phyloP scores from a whole-genome alignment of 768 basidiomycete species.

The Russula vinacea region DNA sequence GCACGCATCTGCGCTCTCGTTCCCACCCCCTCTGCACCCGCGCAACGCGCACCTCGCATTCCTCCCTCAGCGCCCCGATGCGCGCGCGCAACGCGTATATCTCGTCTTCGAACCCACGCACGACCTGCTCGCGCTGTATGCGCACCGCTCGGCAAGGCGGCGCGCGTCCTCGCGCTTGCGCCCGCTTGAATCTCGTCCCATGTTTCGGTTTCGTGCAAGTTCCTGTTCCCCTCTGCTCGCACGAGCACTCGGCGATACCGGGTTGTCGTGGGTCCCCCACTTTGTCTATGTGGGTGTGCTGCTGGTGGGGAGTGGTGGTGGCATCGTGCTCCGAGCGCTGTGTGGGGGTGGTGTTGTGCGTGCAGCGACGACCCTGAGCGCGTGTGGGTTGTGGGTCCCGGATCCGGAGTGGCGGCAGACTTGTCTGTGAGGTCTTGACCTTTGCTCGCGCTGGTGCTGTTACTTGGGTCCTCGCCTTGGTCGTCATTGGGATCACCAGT shows the following conservation, averaged over 20 bases:
- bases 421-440: neutral
- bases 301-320: no score
- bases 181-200: neutral
- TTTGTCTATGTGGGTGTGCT: no score
- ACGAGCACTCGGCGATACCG: no score
- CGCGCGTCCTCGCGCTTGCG: neutral
- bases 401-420: no score
- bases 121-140: neutral
- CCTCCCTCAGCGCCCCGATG: neutral
- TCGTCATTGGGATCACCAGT: neutral
- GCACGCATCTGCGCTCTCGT: no score
- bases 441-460: neutral
- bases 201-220: no score
- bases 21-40: neutral
- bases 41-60: neutral
- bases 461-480: neutral
- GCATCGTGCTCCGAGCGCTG: neutral
- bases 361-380: no score
- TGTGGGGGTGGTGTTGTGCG: neutral
- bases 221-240: no score
- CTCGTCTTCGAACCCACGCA: neutral
- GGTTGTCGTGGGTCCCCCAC: no score
- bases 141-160: neutral
- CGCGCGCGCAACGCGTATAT: neutral
- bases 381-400: neutral